phyloP scores from a whole-genome alignment of 805 yeast species.

The Candida ovalis region DNA sequence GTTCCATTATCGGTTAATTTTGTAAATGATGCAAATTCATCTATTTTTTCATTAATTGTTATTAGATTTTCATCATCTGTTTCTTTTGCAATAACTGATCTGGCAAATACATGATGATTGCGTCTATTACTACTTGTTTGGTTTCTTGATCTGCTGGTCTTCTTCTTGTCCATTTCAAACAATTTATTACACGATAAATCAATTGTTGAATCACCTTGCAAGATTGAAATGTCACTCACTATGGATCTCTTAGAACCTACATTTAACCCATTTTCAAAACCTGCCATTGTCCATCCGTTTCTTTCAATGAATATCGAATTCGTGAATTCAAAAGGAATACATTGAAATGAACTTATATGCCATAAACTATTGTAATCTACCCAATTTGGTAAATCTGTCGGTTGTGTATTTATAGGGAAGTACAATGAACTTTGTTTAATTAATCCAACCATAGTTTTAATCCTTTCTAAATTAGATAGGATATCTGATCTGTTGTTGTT shows the following conservation, averaged over 20 bases:
- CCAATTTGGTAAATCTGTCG: conserved; percentile 18
- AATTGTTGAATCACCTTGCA: not conserved
- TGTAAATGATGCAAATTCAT: conserved; percentile 5
- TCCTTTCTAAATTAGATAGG: conserved; percentile 34
- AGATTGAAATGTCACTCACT: conserved; percentile 12
- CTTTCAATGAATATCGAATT: conserved; percentile 39
- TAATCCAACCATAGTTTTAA: conserved; percentile 42
- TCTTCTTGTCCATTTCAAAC: conserved; percentile 1
- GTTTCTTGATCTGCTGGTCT: not conserved
- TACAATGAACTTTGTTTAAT: conserved; percentile 48
- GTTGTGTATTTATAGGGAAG: conserved; percentile 44
- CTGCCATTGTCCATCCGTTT: conserved; percentile 36
- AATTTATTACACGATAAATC: conserved; percentile 8
- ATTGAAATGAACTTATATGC: conserved; percentile 38
- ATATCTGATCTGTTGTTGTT: conserved; percentile 4
- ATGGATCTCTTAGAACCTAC: conserved; percentile 36
- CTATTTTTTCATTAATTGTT: conserved; percentile 4
- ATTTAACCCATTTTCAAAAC: conserved; percentile 39
- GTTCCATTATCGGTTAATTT: conserved; percentile 10
- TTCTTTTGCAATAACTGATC: conserved; percentile 23
- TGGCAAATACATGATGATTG: conserved; percentile 24
- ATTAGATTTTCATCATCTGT: conserved; percentile 2
- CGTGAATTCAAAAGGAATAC: conserved; percentile 42
- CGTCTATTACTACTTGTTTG: not conserved
- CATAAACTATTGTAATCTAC: conserved; percentile 34